Percentiles rank a stretch among this genome's conserved stretches.
phyloP scores from a whole-genome alignment of 352 stramenopile species.

The Globisporangium sylvaticum region DNA sequence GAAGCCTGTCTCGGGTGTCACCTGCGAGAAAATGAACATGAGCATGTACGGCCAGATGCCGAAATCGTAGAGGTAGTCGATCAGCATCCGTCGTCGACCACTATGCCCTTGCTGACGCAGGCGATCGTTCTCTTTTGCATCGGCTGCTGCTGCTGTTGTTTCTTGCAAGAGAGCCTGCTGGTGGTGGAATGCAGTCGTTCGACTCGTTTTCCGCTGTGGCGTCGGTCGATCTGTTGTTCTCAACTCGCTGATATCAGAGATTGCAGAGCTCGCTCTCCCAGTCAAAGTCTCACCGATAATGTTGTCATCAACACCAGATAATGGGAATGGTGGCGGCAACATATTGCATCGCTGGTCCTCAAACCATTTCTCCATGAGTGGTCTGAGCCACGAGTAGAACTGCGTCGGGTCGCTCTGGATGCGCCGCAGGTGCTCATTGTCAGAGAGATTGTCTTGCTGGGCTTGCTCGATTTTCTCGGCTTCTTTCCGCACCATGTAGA shows the following conservation, averaged over 20 bases:
- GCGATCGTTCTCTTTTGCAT: slow-evolving; percentile 7
- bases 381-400: slow-evolving; percentile 72
- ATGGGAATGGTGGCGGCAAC: slow-evolving; percentile 28
- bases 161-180: slow-evolving; percentile 6
- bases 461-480: slow-evolving; percentile 75
- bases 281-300: not conserved
- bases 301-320: slow-evolving; percentile 3
- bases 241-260: slow-evolving; percentile 7
- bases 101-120: not conserved
- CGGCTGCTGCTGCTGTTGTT: not conserved
- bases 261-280: not conserved
- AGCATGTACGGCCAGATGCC: slow-evolving; percentile 73
- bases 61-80: slow-evolving; percentile 70
- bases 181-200: slow-evolving; percentile 12
- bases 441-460: slow-evolving; percentile 29
- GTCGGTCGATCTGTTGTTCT: not conserved
- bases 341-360: slow-evolving; percentile 32
- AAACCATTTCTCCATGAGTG: slow-evolving; percentile 69
- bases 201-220: not conserved
- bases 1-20: slow-evolving; percentile 34
- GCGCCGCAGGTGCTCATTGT: slow-evolving; percentile 55
- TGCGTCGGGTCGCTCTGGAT: slow-evolving; percentile 65
- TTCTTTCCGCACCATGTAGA: slow-evolving; percentile 75
- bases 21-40: slow-evolving; percentile 45
- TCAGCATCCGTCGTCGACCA: slow-evolving; percentile 20